Conservation (phyloP, 805 yeast species). For the Nakazawaea peltata region DNA sequence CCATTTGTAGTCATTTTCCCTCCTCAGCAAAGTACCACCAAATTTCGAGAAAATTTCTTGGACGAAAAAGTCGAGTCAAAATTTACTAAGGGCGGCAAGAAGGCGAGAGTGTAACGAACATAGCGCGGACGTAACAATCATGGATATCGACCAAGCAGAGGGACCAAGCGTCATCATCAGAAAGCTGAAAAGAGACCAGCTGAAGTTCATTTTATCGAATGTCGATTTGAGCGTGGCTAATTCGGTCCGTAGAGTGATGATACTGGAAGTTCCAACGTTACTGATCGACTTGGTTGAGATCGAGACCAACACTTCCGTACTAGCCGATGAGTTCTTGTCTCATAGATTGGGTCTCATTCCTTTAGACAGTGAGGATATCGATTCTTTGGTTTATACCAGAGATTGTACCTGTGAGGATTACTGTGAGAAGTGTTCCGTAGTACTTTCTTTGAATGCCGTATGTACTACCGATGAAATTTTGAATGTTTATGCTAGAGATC, state of each 20-base stretch:
- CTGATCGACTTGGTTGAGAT: conserved; percentile 96
- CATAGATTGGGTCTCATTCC: conserved; percentile 94
- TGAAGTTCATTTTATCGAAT: conserved; percentile 81
- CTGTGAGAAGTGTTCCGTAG: conserved; percentile 92
- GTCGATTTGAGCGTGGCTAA: conserved; percentile 89
- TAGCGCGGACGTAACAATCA: conserved; percentile 1
- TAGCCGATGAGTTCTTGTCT: conserved; percentile 94
- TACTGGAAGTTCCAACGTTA: conserved; percentile 94
- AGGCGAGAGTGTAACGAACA: background rate
- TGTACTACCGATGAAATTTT: conserved; percentile 85
- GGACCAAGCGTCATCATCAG: conserved; percentile 87
- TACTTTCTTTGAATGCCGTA: conserved; percentile 70
- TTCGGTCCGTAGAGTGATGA: conserved; percentile 83
- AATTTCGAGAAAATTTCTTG: too few relatives aligned
- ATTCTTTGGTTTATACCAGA: conserved; percentile 75
- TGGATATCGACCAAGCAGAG: conserved; percentile 14
- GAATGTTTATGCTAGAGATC: conserved; percentile 84
- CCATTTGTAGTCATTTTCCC: too few relatives aligned
- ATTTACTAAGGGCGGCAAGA: too few relatives aligned
- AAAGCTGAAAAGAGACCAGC: conserved; percentile 76
- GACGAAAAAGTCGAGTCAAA: too few relatives aligned
- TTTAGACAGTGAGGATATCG: conserved; percentile 75
- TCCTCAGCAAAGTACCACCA: too few relatives aligned
- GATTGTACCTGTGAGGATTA: conserved; percentile 98
- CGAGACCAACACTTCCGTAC: conserved; percentile 84